phyloP scores from a whole-genome alignment of 306 rosid species.

The Prunus dulcis region DNA sequence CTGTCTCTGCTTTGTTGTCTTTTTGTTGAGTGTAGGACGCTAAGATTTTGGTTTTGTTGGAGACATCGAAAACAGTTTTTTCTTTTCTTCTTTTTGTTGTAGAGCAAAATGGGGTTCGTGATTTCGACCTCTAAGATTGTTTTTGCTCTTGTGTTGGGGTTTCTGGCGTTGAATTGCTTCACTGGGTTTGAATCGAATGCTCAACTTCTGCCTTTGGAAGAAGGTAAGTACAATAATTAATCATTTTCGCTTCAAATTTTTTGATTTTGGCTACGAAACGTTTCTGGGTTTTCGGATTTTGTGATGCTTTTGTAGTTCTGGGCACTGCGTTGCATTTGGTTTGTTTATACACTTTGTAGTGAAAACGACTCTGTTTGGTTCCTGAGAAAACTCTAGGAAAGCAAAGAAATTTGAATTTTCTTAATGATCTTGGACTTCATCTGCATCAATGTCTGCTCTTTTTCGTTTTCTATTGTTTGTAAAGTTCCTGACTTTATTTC shows the following conservation, averaged over 20 bases:
- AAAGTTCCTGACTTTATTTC: background rate
- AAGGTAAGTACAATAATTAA: conserved; percentile 41
- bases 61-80: background rate
- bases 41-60: background rate
- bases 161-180: conserved; percentile 39
- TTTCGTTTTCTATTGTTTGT: background rate
- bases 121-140: conserved; percentile 28
- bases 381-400: background rate
- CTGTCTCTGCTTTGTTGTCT: background rate
- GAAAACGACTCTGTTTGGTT: conserved; percentile 1
- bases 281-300: background rate
- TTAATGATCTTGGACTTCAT: background rate
- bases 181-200: conserved; percentile 47
- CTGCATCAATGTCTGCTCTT: background rate
- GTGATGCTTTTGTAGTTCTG: background rate
- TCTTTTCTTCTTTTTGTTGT: no score
- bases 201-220: conserved; percentile 57
- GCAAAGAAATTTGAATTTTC: background rate
- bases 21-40: background rate
- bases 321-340: background rate
- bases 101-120: conserved; percentile 31
- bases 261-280: background rate
- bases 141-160: conserved; percentile 23
- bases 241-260: background rate
- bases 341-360: background rate